Percentiles rank a stretch among this genome's conserved stretches.
Conservation (phyloP, 2,329 filamentous ascomycete genomes). For the Rutstroemia sp. region DNA sequence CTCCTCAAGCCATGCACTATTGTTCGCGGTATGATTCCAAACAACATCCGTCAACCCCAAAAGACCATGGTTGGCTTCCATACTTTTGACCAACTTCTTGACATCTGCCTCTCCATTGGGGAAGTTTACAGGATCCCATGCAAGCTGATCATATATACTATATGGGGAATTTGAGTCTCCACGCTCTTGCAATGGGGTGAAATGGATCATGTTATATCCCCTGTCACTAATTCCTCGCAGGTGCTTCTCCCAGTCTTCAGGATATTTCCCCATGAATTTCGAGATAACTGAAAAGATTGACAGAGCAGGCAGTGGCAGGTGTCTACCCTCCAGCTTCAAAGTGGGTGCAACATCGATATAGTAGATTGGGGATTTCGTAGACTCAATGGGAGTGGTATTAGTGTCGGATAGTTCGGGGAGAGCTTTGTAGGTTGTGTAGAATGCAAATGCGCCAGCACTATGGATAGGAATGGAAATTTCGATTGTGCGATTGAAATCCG, state of each 20-base stretch:
- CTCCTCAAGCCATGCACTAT: constrained; percentile 87
- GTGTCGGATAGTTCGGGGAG: constrained; percentile 62
- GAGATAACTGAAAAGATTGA: constrained; percentile 92
- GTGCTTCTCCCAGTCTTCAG: constrained; percentile 83
- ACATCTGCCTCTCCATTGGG: constrained; percentile 81
- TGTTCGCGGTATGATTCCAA: constrained; percentile 95
- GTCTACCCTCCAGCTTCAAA: constrained; percentile 64
- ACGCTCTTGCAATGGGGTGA: constrained; percentile 85
- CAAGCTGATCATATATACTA: constrained; percentile 87
- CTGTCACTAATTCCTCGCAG: constrained; percentile 79
- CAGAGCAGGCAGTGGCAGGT: constrained; percentile 76
- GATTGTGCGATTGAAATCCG: constrained; percentile 87
- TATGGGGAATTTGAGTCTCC: constrained; percentile 94
- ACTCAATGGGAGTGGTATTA: constrained; percentile 39
- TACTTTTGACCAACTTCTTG: constrained; percentile 64
- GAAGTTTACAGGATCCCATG: constrained; percentile 77
- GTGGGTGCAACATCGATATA: constrained; percentile 91
- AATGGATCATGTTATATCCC: constrained; percentile 99
- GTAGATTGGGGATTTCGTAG: constrained; percentile 67
- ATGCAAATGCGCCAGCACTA: constrained; percentile 81
- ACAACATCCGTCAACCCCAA: constrained; percentile 93
- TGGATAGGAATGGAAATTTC: constrained; percentile 84
- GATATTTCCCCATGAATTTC: constrained; percentile 96
- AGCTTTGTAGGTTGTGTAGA: constrained; percentile 87
- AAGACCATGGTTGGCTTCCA: constrained; percentile 79